Evolutionary conservation across 768 basidiomycete genomes (phyloP), one percentile per base, ranked within the genome.

Genomic region (Cytidiella melzeri): DNA sequence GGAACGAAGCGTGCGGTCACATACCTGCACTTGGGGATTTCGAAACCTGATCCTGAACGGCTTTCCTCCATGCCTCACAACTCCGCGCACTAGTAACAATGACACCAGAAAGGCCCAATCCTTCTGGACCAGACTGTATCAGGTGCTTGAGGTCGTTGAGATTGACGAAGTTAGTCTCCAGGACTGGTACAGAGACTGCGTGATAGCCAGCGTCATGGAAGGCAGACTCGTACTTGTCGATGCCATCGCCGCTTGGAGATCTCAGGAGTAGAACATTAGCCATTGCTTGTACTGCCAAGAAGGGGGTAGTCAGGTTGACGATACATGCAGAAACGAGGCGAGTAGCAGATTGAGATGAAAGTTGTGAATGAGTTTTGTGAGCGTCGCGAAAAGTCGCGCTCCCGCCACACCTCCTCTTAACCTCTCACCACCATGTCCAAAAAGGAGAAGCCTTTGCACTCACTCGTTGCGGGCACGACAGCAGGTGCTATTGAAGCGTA

Each of bases 401-500:
- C n/a, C n/a, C n/a, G n/a, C n/a, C n/a, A n/a, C n/a, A n/a, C 38
- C 24, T 23, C 41, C 41, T 7, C 19, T 3, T 43, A n/a, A n/a
- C n/a, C n/a, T 28, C 19, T 15, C 5, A 44, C 26, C 49, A 77
- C 77, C 70, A 65, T 74, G 5, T 69, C 72, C 43, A 75, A 78
- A 61, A 87, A 80, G 54, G 92, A 94, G 64, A 90, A 90, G 57
- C 87, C 92, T 0, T 30, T 84, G 5, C 90, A 92, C 58, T 90
- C 95, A 12, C 68, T 97, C 69, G 70, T 92, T 50, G 95, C 95
- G 1, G 96, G 96, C 7, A 79, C 91, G 13, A 88, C 86, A 0
- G 95, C 96, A 21, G 95, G 96, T 13, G 92, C 86, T 6, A 74
- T 96, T 50, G 94, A 97, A 73, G 91, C 90, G 87, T 90, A 67